phyloP scores from a whole-genome alignment of 176 grass and related monocot genomes.

The Oryza australiensis region DNA sequence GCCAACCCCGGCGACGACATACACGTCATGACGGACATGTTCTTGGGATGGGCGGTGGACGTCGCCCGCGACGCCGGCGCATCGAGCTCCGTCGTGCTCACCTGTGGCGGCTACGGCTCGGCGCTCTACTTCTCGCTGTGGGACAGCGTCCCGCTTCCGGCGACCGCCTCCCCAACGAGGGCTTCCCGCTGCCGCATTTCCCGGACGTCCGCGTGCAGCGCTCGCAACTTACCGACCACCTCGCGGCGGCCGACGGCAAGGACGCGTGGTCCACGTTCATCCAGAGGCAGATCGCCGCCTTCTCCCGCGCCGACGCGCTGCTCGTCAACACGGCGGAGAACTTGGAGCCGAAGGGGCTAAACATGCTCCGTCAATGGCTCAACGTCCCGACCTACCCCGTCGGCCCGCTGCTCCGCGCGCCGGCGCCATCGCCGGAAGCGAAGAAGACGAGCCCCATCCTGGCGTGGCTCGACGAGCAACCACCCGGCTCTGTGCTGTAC shows the following conservation, averaged over 20 bases:
- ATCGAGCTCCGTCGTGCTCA: slow-evolving; percentile 42
- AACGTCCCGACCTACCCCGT: slow-evolving; percentile 9
- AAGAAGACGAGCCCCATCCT: neutral
- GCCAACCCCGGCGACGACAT: neutral
- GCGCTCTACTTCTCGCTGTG: slow-evolving; percentile 44
- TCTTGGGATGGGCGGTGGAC: slow-evolving; percentile 37
- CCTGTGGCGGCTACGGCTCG: slow-evolving; percentile 43
- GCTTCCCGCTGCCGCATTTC: slow-evolving; percentile 16
- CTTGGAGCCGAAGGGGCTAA: slow-evolving; percentile 37
- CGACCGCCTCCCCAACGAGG: neutral
- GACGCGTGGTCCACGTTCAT: slow-evolving; percentile 22
- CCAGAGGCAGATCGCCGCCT: slow-evolving; percentile 21
- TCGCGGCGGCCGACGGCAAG: neutral
- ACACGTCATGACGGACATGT: slow-evolving; percentile 40
- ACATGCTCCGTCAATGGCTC: slow-evolving; percentile 18
- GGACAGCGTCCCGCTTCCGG: slow-evolving; percentile 37
- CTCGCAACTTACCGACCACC: slow-evolving; percentile 31
- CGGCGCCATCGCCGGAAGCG: neutral
- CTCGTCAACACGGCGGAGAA: slow-evolving; percentile 43
- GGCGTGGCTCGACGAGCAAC: slow-evolving; percentile 39
- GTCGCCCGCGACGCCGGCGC: slow-evolving; percentile 23
- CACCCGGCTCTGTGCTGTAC: slow-evolving; percentile 20
- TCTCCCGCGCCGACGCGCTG: neutral
- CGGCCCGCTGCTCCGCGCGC: neutral
- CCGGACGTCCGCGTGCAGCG: slow-evolving; percentile 28